These are phyloP conservation scores for Wickerhamiella alocasiicola DNA, from an alignment of 805 yeast species.

Conservation along the genomic window DNA sequence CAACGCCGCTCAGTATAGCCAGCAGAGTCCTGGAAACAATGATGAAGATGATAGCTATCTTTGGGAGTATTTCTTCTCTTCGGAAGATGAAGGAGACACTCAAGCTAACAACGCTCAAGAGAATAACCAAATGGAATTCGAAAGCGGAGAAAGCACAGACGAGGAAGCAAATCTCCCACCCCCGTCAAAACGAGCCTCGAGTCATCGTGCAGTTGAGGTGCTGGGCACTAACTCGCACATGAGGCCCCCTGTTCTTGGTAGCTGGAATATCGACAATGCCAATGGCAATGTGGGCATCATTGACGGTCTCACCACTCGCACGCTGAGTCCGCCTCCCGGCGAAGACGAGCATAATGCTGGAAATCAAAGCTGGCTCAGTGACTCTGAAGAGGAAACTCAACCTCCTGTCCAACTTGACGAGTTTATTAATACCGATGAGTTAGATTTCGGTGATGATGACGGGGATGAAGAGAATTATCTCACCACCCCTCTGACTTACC, in stretches of 20 bases:
- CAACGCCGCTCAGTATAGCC: neutral
- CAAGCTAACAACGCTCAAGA: slow-evolving; percentile 15
- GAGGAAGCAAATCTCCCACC: slow-evolving; percentile 79
- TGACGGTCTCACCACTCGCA: slow-evolving; percentile 85
- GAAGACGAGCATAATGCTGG: slow-evolving; percentile 7
- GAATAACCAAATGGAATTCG: no score
- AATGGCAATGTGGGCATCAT: slow-evolving; percentile 81
- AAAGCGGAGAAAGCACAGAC: slow-evolving; percentile 76
- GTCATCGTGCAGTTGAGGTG: slow-evolving; percentile 80
- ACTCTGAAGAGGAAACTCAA: slow-evolving; percentile 31
- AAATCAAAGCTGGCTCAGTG: slow-evolving; percentile 21
- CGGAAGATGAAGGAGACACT: slow-evolving; percentile 27
- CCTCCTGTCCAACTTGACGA: slow-evolving; percentile 51
- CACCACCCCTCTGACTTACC: slow-evolving; percentile 25
- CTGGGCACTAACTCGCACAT: slow-evolving; percentile 77
- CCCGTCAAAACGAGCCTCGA: slow-evolving; percentile 47
- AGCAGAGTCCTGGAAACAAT: slow-evolving; percentile 13
- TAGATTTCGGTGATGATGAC: slow-evolving; percentile 41
- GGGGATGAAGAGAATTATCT: slow-evolving; percentile 22
- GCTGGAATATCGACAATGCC: slow-evolving; percentile 66
- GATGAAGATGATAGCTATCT: slow-evolving; percentile 59
- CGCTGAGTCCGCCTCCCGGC: slow-evolving; percentile 42
- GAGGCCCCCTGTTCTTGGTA: slow-evolving; percentile 84
- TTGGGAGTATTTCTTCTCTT: slow-evolving; percentile 60
- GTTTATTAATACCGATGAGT: slow-evolving; percentile 72